Evolutionary conservation across 148 eudicot genomes (phyloP).

Genomic region (Rheum nobile): DNA sequence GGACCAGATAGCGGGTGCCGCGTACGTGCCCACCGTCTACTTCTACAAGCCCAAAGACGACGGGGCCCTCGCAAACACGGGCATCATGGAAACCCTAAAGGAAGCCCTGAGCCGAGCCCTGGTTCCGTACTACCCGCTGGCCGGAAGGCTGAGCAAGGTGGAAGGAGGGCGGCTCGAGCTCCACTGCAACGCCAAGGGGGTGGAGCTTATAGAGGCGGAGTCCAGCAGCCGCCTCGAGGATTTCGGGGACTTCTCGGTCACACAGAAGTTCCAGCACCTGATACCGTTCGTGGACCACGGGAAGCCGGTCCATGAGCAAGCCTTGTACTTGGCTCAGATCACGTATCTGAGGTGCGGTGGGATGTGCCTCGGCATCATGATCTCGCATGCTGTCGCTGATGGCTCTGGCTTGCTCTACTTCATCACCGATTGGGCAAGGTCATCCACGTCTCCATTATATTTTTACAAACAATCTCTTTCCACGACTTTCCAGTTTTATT

Average conservation of each 20-base stretch:
- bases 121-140: neutral
- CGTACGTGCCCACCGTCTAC: constrained; percentile 4
- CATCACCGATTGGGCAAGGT: constrained; percentile 3
- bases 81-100: neutral
- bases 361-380: neutral
- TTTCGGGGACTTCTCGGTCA: neutral
- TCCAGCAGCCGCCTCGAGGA: constrained; percentile 1
- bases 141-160: neutral
- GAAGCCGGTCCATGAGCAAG: neutral
- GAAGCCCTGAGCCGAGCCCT: constrained; percentile 3
- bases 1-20: neutral
- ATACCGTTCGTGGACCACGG: neutral
- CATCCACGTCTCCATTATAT: neutral
- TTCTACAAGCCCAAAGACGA: neutral
- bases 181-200: neutral
- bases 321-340: constrained; percentile 1
- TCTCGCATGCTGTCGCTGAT: constrained; percentile 7
- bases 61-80: neutral
- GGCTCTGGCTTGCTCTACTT: constrained; percentile 2
- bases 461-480: no score
- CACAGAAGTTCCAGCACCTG: neutral
- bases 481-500: no score
- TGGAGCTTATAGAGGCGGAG: constrained; percentile 1
- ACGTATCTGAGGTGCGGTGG: constrained; percentile 3
- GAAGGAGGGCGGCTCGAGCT: constrained; percentile 3